Evolutionary conservation across 805 yeast genomes (phyloP), one percentile per base, ranked within the genome.

Genomic region (Myxozyma monticola): DNA sequence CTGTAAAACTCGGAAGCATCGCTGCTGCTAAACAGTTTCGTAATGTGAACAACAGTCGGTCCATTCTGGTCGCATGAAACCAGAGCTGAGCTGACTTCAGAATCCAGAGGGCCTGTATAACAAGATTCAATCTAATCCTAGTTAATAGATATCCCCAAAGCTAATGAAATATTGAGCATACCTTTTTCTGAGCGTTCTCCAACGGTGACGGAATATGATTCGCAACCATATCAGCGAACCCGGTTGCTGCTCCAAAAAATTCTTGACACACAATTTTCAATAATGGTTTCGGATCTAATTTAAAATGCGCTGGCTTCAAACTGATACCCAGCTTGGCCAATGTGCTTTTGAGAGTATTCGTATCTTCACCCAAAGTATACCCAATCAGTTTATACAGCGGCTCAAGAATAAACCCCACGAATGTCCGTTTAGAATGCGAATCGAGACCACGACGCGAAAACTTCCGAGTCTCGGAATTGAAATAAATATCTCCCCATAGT

Each of bases 351-450:
- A 88, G 63, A 0, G 69, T 69, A 3, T 68, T 65, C 1, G 77
- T 68, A 15, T 77, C 76, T 30, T 76, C 72, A 0, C 88, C 74
- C 9, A 91, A 62, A 0, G 85, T 48, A 42, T 78, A 74, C 0
- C 88, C 74, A 31, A 83, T 68, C 7, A 90, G 64, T 64, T 91
- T 90, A 69, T 89, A 91, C 10, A 91, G 61, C 1, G 98, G 99
- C 22, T 79, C 80, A 7, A 89, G 68, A 6, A 93, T 74, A 59
- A 88, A 84, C 38, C 74, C 71, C 4, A 77, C 75, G 65, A 91
- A 85, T 1, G 88, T 65, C 35, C 69, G 52, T 50, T 52, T 63
- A 12, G 54, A 40, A 0, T 66, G 62, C 25, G 57, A 45, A 51
- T 64, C 40, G 37, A 48, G 46, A 68, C 69, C 41, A 56, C 60